Evolutionary conservation across 2,329 filamentous ascomycete genomes (phyloP).

Genomic region (Scopulariopsis brevicaulis): DNA sequence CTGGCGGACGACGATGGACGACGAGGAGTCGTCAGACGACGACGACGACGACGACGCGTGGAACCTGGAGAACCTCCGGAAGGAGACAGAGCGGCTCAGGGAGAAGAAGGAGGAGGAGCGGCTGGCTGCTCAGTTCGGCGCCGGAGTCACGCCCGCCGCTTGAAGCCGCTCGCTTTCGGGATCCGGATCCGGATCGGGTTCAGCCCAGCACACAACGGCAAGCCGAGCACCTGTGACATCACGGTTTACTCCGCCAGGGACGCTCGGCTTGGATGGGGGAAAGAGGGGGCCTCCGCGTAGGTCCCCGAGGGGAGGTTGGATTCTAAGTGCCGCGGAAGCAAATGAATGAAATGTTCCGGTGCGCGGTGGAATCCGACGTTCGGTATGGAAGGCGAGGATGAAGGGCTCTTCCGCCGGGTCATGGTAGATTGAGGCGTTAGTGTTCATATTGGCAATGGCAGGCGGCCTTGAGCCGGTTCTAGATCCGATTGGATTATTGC

Average conservation of each 20-base stretch:
- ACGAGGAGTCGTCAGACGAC: conserved; percentile 50
- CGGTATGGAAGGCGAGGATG: neutral
- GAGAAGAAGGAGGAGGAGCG: conserved; percentile 67
- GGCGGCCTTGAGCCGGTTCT: neutral
- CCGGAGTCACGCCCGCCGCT: neutral
- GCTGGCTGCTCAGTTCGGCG: conserved; percentile 5
- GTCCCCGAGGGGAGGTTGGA: neutral
- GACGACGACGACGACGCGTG: conserved; percentile 40
- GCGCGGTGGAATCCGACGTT: neutral
- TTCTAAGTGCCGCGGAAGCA: neutral
- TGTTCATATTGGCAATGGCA: neutral
- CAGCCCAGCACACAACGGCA: neutral
- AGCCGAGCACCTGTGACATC: neutral
- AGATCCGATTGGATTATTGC: neutral
- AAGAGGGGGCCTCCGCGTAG: neutral
- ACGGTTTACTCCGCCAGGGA: neutral
- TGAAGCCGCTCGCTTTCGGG: neutral
- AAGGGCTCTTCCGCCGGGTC: neutral
- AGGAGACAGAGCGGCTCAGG: conserved; percentile 70
- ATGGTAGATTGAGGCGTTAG: neutral
- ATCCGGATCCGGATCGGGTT: neutral
- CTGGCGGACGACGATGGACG: conserved; percentile 62
- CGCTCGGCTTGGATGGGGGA: neutral
- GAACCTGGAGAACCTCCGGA: conserved; percentile 73
- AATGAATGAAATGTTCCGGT: neutral